phyloP scores from a whole-genome alignment of 305 asterid species.

The Fraxinus albicans region DNA sequence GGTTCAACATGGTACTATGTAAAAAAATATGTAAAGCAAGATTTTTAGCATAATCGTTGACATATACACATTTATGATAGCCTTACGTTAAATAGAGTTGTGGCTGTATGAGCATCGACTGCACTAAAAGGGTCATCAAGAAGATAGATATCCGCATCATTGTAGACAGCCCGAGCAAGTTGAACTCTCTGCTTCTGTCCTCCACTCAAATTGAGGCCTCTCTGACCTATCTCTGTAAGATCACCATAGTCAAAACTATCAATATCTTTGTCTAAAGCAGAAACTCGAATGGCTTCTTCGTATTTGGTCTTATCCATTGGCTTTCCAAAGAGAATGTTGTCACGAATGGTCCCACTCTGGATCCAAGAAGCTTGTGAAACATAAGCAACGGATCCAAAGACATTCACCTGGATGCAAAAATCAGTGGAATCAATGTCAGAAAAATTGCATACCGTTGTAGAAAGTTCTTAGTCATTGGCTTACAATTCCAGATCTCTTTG shows the following conservation, averaged over 20 bases:
- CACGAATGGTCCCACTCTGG: slow-evolving; percentile 71
- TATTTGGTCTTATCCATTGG: slow-evolving; percentile 52
- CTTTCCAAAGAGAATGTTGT: slow-evolving; percentile 73
- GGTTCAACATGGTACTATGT: background rate
- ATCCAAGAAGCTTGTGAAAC: slow-evolving; percentile 83
- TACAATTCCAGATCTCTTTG: slow-evolving; percentile 60
- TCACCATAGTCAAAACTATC: slow-evolving; percentile 63
- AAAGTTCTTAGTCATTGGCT: slow-evolving; percentile 21
- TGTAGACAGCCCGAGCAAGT: slow-evolving; percentile 78
- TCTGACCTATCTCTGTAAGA: slow-evolving; percentile 80
- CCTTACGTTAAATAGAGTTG: slow-evolving; percentile 65
- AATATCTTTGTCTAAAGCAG: slow-evolving; percentile 69
- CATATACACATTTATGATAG: background rate
- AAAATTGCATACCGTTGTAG: background rate
- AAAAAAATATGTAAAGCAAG: background rate
- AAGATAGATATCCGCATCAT: slow-evolving; percentile 65
- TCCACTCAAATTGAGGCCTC: slow-evolving; percentile 86
- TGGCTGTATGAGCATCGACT: slow-evolving; percentile 87
- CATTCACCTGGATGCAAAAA: slow-evolving; percentile 46
- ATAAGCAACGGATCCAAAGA: slow-evolving; percentile 62
- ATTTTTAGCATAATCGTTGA: background rate
- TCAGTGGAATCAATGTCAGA: background rate
- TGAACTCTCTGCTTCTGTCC: slow-evolving; percentile 87
- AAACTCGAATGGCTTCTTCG: slow-evolving; percentile 52
- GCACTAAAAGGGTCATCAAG: slow-evolving; percentile 95